Conservation (phyloP, 1,139 yeast species). For the Saccharomyces hybrid region DNA sequence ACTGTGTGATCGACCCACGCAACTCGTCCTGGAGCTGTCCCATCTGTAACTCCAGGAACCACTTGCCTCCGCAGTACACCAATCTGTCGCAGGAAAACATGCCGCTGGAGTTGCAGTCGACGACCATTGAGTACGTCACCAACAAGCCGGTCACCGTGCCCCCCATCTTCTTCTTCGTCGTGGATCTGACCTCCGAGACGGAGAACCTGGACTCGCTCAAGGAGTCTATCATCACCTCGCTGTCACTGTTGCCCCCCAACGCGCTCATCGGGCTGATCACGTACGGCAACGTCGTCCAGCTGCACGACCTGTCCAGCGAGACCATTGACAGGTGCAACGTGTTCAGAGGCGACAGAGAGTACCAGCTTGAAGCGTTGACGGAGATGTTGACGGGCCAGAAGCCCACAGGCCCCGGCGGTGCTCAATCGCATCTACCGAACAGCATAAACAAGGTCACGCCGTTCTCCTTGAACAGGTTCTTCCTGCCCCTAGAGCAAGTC, state of each 20-base stretch:
- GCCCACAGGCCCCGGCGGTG: constrained; percentile 19
- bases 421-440: constrained; percentile 15
- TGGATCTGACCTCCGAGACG: constrained; percentile 91
- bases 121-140: constrained; percentile 89
- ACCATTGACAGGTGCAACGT: constrained; percentile 75
- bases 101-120: constrained; percentile 78
- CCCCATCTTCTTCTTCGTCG: constrained; percentile 85
- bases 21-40: constrained; percentile 88
- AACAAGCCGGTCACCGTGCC: constrained; percentile 84
- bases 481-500: constrained; percentile 77
- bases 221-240: constrained; percentile 74
- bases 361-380: constrained; percentile 63
- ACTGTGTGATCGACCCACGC: constrained; percentile 72
- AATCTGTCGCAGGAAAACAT: constrained; percentile 75
- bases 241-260: constrained; percentile 84
- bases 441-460: constrained; percentile 34
- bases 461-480: constrained; percentile 55
- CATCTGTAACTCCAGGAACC: constrained; percentile 74
- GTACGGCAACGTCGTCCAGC: constrained; percentile 89
- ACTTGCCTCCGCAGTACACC: constrained; percentile 82
- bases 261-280: constrained; percentile 88
- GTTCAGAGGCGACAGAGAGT: constrained; percentile 89
- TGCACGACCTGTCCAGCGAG: constrained; percentile 81
- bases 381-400: constrained; percentile 59
- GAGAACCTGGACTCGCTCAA: constrained; percentile 86